Evolutionary conservation across 73 alveolate species (phyloP).

Genomic region (Tetrahymena elliotti): DNA sequence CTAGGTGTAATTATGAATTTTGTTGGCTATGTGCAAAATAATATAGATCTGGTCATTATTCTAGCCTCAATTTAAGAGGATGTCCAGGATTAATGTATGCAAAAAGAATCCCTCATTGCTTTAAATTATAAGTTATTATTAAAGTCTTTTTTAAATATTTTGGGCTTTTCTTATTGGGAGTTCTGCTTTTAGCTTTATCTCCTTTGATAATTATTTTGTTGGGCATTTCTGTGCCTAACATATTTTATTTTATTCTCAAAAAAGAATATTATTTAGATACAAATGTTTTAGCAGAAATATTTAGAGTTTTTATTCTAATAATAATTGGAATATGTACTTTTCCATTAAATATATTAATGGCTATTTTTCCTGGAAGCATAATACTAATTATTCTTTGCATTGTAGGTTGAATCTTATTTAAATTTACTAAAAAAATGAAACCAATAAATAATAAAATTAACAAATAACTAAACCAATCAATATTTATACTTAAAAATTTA

Average conservation of each 20-base stretch:
- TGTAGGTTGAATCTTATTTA: neutral
- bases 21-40: constrained; percentile 82
- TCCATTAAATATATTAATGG: neutral
- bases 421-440: neutral
- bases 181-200: neutral
- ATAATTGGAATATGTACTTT: neutral
- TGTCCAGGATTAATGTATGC: constrained; percentile 44
- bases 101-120: constrained; percentile 9
- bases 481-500: too few relatives aligned
- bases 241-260: neutral
- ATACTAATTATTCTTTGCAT: neutral
- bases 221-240: neutral
- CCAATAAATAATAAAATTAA: neutral
- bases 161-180: neutral
- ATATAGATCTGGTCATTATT: constrained; percentile 49
- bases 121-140: neutral
- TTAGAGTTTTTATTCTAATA: neutral
- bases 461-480: too few relatives aligned
- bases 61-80: constrained; percentile 52
- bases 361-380: neutral
- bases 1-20: constrained; percentile 70
- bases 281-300: neutral
- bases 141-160: neutral
- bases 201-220: neutral
- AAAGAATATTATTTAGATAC: neutral